Conservation (phyloP, 2,329 filamentous ascomycete species). For the Trichophyton rubrum region DNA sequence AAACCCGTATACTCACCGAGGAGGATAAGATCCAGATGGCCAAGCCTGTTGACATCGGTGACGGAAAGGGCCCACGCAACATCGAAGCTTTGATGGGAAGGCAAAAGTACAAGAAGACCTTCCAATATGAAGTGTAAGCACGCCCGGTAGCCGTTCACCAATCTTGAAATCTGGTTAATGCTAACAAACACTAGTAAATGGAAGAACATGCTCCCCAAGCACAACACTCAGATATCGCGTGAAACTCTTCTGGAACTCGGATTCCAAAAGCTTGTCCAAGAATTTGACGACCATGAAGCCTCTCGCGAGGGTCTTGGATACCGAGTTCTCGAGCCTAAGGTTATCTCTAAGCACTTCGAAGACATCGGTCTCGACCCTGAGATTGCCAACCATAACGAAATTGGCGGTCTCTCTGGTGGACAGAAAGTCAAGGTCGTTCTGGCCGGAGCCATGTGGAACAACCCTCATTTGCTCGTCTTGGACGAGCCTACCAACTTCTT, state of each 20-base stretch:
- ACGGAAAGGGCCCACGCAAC: conserved; percentile 64
- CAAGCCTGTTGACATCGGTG: conserved; percentile 70
- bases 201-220: conserved; percentile 74
- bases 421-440: conserved; percentile 99
- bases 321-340: conserved; percentile 79
- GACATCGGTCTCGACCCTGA: conserved; percentile 92
- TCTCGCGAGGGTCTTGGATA: conserved; percentile 97
- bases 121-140: conserved; percentile 86
- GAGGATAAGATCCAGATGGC: conserved; percentile 86
- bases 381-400: conserved; percentile 98
- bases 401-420: conserved; percentile 85
- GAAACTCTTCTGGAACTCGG: conserved; percentile 79
- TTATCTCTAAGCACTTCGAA: conserved; percentile 97
- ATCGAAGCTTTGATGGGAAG: conserved; percentile 86
- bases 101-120: conserved; percentile 98
- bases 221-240: conserved; percentile 84
- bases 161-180: not conserved
- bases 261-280: conserved; percentile 87
- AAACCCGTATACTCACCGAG: conserved; percentile 77
- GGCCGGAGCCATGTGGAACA: conserved; percentile 96
- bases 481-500: conserved; percentile 99
- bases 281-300: conserved; percentile 97
- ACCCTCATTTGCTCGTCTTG: conserved; percentile 90
- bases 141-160: not conserved
- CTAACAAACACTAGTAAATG: conserved; percentile 53